Base-by-base conservation (phyloP, 108 stramenopile genomes). In the Seminavis robusta region DNA sequence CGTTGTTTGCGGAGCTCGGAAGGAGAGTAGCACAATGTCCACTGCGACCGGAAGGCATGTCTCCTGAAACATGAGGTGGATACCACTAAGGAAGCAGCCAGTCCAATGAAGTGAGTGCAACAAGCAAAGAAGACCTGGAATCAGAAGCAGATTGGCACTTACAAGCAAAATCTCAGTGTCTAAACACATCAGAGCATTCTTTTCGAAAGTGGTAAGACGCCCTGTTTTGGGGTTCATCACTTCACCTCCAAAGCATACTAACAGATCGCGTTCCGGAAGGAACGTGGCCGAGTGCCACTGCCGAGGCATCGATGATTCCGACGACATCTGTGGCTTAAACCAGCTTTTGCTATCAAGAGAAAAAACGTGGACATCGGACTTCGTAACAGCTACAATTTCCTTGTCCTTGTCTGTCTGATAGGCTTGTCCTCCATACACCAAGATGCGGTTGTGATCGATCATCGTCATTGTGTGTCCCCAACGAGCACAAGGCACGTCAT, bases 121-220 rank as follows among this genome's bases (percentile, higher is more conserved):
- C 3, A 27, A 49, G 25, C 20, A 49, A 27, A 27, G 1, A 16
- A 27, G 16, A 49, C 0, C 2, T 40, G 9, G 44, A 38, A 17
- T n/a, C n/a, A n/a, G n/a, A n/a, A n/a, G n/a, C n/a, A n/a, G n/a
- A n/a, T n/a, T n/a, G n/a, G n/a, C n/a, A n/a, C n/a, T n/a, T n/a
- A n/a, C n/a, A n/a, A 86, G 57, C 85, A 81, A 85, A 52, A 88
- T 89, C 38, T 93, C 91, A 4, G 74, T 76, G 62, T 89, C 91
- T 19, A 93, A 65, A 1, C 87, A 85, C 78, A 81, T 77, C 23
- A 80, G 65, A 9, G 74, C 68, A 4, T 42, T 64, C 11, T 47
- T 52, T 56, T 73, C 72, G 19, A 63, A 67, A 11, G 74, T 76
- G 55, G 66, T 74, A 28, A 38, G n/a, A n/a, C n/a, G 41, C 31